Evolutionary conservation across 2,329 filamentous ascomycete genomes (phyloP).

Genomic region (Stenocarpella maydis): DNA sequence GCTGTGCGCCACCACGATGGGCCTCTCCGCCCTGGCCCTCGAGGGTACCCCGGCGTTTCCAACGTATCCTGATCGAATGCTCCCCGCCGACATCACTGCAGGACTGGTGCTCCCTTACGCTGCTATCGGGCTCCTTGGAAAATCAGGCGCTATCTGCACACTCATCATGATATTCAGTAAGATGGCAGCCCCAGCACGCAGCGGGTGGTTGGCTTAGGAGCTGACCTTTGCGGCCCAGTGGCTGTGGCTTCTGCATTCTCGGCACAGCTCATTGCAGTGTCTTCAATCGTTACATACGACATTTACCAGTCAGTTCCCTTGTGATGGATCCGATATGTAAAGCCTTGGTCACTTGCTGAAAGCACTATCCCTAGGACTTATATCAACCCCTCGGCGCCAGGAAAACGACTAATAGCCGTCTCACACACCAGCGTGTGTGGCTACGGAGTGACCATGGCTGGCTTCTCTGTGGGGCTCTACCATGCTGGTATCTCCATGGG

Average conservation of each 20-base stretch:
- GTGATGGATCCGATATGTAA: fast-evolving
- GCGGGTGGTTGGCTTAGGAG: no score
- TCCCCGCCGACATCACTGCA: slow-evolving; percentile 76
- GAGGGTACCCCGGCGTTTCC: slow-evolving; percentile 78
- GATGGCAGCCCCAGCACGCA: background rate
- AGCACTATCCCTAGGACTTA: slow-evolving; percentile 72
- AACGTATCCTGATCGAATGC: slow-evolving; percentile 76
- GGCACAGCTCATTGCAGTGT: slow-evolving; percentile 86
- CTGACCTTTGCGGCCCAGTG: slow-evolving; percentile 50
- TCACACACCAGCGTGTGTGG: slow-evolving; percentile 74
- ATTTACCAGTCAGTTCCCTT: slow-evolving; percentile 63
- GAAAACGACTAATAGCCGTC: slow-evolving; percentile 80
- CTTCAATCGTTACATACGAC: slow-evolving; percentile 88
- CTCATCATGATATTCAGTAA: slow-evolving; percentile 79
- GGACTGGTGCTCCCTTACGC: slow-evolving; percentile 87
- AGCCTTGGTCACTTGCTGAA: background rate
- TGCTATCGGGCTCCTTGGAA: slow-evolving; percentile 82
- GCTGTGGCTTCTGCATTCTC: slow-evolving; percentile 87
- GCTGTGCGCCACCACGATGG: slow-evolving; percentile 89
- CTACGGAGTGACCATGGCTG: slow-evolving; percentile 81
- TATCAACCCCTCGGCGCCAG: slow-evolving; percentile 78
- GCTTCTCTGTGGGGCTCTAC: slow-evolving; percentile 77
- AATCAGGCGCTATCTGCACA: slow-evolving; percentile 80
- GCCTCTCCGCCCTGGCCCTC: slow-evolving; percentile 80
- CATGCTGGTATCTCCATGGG: slow-evolving; percentile 85